These are phyloP conservation scores for Patellifolia procumbens DNA, from an alignment of 179 eudicot genomes.

Conservation along the genomic window DNA sequence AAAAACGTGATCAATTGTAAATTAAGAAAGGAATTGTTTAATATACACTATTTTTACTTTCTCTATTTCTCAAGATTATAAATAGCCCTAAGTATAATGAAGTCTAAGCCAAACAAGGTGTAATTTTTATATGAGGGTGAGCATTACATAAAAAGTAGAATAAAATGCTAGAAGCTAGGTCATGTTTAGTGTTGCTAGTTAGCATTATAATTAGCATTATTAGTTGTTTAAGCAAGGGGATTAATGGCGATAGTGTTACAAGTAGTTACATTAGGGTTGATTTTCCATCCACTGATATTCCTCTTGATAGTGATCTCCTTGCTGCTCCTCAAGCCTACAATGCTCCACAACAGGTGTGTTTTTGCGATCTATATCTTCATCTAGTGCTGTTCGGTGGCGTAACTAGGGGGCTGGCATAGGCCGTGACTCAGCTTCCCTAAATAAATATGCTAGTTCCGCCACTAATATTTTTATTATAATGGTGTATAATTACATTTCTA, in stretches of 20 bases:
- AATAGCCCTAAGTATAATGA: neutral
- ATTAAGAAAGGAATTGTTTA: too few species aligned
- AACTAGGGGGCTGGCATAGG: too few species aligned
- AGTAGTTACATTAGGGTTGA: slow-evolving; percentile 1
- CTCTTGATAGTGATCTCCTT: slow-evolving; percentile 1
- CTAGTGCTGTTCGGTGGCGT: too few species aligned
- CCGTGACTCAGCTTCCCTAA: too few species aligned
- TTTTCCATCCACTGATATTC: slow-evolving; percentile 20
- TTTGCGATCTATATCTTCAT: neutral
- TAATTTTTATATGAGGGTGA: neutral
- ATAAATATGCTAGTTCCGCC: too few species aligned
- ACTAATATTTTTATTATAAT: too few species aligned
- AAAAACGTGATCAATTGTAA: too few species aligned
- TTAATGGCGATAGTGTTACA: slow-evolving; percentile 13
- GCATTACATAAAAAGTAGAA: neutral
- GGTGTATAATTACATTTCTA: too few species aligned
- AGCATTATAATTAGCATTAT: neutral
- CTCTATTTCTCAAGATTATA: neutral
- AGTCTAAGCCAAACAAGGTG: neutral
- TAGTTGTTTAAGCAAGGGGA: neutral
- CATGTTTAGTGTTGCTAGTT: slow-evolving; percentile 3
- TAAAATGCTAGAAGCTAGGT: neutral
- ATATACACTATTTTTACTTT: too few species aligned
- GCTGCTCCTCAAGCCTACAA: slow-evolving; percentile 17
- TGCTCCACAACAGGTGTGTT: slow-evolving; percentile 23